Evolutionary conservation across 148 eudicot species (phyloP).

Genomic region (Rhododendron molle): DNA sequence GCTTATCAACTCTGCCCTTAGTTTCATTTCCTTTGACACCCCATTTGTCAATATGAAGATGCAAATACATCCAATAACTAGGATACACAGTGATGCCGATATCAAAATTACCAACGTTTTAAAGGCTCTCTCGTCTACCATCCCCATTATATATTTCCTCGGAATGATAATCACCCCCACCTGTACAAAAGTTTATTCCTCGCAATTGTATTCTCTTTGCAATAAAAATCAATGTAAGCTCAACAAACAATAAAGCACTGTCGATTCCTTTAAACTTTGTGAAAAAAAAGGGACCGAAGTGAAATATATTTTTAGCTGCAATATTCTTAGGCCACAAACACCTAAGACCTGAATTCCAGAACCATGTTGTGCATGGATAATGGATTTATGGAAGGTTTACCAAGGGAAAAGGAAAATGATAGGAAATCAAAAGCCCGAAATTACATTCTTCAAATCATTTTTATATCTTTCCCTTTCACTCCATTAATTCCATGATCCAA

Average conservation of each 20-base stretch:
- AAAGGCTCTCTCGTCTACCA: slow-evolving; percentile 75
- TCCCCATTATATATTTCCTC: slow-evolving; percentile 90
- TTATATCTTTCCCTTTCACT: background rate
- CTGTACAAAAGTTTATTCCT: slow-evolving; percentile 34
- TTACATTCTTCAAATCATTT: background rate
- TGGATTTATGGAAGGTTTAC: background rate
- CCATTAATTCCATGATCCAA: background rate
- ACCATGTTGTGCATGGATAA: background rate
- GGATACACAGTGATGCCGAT: slow-evolving; percentile 78
- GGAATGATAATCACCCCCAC: slow-evolving; percentile 91
- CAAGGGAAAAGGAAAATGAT: background rate
- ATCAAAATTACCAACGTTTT: slow-evolving; percentile 75
- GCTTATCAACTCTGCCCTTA: slow-evolving; percentile 82
- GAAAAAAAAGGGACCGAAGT: background rate
- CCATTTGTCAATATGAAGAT: slow-evolving; percentile 88
- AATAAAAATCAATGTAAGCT: background rate
- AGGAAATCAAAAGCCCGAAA: background rate
- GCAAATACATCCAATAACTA: slow-evolving; percentile 82
- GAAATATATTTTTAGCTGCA: background rate
- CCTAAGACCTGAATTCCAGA: background rate
- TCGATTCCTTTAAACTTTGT: background rate
- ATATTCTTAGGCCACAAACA: background rate
- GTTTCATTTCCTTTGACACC: slow-evolving; percentile 98
- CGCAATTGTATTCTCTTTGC: background rate
- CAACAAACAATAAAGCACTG: slow-evolving; percentile 2